A percentile compares a stretch with the other conserved stretches of the same genome.
These are phyloP conservation scores for Emmonsia crescens DNA, from an alignment of 2,329 filamentous ascomycete species.

Conservation along the genomic window DNA sequence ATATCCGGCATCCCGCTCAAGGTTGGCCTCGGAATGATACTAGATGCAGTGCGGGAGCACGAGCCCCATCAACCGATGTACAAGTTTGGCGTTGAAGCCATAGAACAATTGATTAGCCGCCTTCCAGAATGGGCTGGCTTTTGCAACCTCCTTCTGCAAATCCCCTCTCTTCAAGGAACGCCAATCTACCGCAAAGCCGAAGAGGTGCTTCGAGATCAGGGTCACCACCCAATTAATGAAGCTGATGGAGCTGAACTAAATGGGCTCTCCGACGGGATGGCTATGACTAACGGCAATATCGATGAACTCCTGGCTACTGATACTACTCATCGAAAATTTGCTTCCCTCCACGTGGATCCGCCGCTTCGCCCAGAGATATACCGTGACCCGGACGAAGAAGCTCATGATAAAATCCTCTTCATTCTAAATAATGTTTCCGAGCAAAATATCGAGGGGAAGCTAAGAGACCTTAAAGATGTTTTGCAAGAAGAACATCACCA, in stretches of 20 bases:
- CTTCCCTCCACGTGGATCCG: conserved; percentile 65
- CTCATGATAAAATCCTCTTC: conserved; percentile 89
- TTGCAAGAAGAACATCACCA: conserved; percentile 75
- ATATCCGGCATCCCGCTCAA: conserved; percentile 84
- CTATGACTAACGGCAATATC: conserved; percentile 57
- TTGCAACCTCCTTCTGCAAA: conserved; percentile 72
- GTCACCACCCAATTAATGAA: conserved; percentile 46
- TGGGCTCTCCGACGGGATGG: conserved; percentile 34
- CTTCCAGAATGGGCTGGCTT: conserved; percentile 94
- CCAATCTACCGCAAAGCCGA: conserved; percentile 75
- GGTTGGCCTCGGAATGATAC: conserved; percentile 90
- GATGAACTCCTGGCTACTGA: conserved; percentile 53
- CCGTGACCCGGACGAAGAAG: conserved; percentile 72
- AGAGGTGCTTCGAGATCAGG: conserved; percentile 62
- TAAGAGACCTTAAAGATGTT: conserved; percentile 66
- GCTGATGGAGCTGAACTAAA: conserved; percentile 35
- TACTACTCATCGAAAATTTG: conserved; percentile 59
- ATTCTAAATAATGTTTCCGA: conserved; percentile 94
- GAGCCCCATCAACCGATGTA: conserved; percentile 82
- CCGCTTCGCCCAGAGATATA: conserved; percentile 53
- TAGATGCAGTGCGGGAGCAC: conserved; percentile 89
- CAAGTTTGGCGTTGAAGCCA: conserved; percentile 90
- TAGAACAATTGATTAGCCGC: conserved; percentile 75
- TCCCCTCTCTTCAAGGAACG: conserved; percentile 70
- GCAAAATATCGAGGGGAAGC: conserved; percentile 73